Percentiles rank a stretch among this genome's conserved stretches.
These are phyloP conservation scores for Irpex rosettiformis DNA, from an alignment of 1,284 basidiomycete genomes.

Conservation along the genomic window DNA sequence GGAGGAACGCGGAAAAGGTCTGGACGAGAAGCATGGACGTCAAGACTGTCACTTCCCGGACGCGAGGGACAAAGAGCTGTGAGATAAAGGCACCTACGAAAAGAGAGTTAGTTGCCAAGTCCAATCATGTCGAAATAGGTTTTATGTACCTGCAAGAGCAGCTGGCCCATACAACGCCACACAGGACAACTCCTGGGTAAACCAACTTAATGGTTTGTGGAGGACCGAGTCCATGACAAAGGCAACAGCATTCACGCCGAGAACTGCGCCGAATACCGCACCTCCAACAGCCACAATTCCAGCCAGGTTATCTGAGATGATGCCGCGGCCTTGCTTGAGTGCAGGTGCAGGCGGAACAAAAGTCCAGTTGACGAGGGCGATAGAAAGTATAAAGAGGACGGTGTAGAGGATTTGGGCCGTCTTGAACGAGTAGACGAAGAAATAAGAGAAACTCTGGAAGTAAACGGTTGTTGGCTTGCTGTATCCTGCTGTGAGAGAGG, in stretches of 20 bases:
- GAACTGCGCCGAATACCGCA: constrained; percentile 54
- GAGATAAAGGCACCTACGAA: constrained; percentile 49
- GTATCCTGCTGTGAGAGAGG: constrained; percentile 53
- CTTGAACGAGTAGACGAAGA: constrained; percentile 74
- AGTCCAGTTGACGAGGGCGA: constrained; percentile 39
- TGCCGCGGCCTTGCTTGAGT: constrained; percentile 32
- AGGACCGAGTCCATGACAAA: constrained; percentile 63
- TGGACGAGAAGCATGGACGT: constrained; percentile 62
- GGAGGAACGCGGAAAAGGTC: constrained; percentile 42
- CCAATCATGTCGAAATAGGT: neutral
- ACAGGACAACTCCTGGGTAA: constrained; percentile 69
- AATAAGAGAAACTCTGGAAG: constrained; percentile 67
- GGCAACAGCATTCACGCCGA: constrained; percentile 74
- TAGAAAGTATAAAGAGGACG: constrained; percentile 43
- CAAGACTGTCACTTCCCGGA: constrained; percentile 62
- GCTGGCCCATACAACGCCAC: constrained; percentile 80
- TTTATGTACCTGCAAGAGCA: constrained; percentile 53
- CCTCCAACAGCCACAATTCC: constrained; percentile 42
- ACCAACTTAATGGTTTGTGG: constrained; percentile 78
- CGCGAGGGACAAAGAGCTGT: constrained; percentile 48
- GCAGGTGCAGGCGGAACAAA: constrained; percentile 33
- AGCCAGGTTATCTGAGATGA: constrained; percentile 37
- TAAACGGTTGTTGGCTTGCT: constrained; percentile 69
- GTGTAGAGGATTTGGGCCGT: constrained; percentile 74
- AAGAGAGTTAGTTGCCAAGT: neutral